Percentiles rank a stretch among this genome's conserved stretches.
These are phyloP conservation scores for Vigna radiata DNA, from an alignment of 306 rosid genomes.

Conservation along the genomic window DNA sequence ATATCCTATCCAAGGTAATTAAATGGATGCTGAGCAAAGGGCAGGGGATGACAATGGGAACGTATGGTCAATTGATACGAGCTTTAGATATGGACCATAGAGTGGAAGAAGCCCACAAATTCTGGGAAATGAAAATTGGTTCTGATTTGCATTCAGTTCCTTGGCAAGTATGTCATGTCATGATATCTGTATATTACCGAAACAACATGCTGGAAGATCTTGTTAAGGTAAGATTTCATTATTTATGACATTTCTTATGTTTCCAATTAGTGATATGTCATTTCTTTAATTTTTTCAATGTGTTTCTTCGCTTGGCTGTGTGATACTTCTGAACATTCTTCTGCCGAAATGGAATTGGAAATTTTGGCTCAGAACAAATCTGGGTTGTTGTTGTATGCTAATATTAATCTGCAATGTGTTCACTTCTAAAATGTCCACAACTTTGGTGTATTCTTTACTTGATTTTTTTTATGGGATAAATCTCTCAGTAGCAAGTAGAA, in stretches of 20 bases:
- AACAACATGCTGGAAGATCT: slow-evolving; percentile 77
- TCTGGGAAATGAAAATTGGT: slow-evolving; percentile 89
- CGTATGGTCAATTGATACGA: slow-evolving; percentile 75
- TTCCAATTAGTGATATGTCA: slow-evolving; percentile 2
- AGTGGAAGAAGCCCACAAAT: slow-evolving; percentile 80
- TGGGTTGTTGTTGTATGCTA: slow-evolving; percentile 13
- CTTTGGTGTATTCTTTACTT: slow-evolving; percentile 18
- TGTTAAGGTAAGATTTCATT: slow-evolving; percentile 57
- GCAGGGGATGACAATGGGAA: slow-evolving; percentile 87
- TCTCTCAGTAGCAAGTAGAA: slow-evolving; percentile 3
- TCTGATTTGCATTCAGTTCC: slow-evolving; percentile 88
- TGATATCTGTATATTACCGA: slow-evolving; percentile 81
- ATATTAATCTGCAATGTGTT: slow-evolving; percentile 26
- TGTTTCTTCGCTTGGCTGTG: neutral
- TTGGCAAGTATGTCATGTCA: slow-evolving; percentile 86
- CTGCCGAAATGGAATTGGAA: slow-evolving; percentile 5
- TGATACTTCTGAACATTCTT: slow-evolving; percentile 6
- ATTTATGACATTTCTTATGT: slow-evolving; percentile 16
- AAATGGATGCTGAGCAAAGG: slow-evolving; percentile 99
- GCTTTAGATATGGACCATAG: slow-evolving; percentile 96
- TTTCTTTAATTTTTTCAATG: neutral
- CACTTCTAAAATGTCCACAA: slow-evolving; percentile 1
- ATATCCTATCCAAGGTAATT: slow-evolving; percentile 61
- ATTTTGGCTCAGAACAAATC: neutral
- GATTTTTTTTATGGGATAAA: slow-evolving; percentile 30